Evolutionary conservation across 2,329 filamentous ascomycete species (phyloP), one percentile per base, ranked within the genome.

Genomic region (Colletotrichum zoysiae): DNA sequence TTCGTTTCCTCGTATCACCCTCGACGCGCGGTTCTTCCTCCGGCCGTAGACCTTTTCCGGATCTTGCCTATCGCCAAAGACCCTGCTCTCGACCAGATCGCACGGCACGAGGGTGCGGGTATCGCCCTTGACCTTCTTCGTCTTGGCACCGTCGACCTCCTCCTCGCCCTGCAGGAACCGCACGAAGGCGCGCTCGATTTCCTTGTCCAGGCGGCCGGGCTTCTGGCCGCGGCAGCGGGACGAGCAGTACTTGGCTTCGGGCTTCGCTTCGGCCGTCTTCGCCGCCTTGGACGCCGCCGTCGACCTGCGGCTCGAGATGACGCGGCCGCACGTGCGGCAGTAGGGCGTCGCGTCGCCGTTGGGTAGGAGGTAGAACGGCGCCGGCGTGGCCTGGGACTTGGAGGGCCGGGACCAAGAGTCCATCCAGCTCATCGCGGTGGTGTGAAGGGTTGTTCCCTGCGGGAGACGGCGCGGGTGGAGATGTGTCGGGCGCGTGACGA

Each of bases 251-350:
- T 88, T 89, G 11, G 68, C 69, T 2, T 76, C 73, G 14, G 74
- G 74, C 9, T 60, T 71, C 3, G 62, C 44, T 5, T 59, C 51
- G 8, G 65, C 16, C 1, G 65, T 14, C 26, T 84, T 68, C 20
- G 62, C 53, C 78, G 74, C 75, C 44, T 76, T 80, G 6, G 76
- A 75, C 4, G 75, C 74, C 1, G 78, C 74, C 1, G 76, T 78
- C 53, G 79, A 75, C 57, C 76, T 79, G 38, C 79, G 77, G 8
- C 76, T 77, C 74, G 85, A 84, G 50, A 89, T 89, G 2, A 88
- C 83, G 51, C 88, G 82, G 1, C 89, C 88, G 74, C 88, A 91
- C 16, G 85, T 85, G 72, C 85, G 84, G 74, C 88, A 90, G 77
- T 90, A 90, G 0, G 85, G 84, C 0, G 85, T 85, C 35, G 81